These are phyloP conservation scores for Phytopythium mirpurense DNA, from an alignment of 352 stramenopile species.

Conservation along the genomic window DNA sequence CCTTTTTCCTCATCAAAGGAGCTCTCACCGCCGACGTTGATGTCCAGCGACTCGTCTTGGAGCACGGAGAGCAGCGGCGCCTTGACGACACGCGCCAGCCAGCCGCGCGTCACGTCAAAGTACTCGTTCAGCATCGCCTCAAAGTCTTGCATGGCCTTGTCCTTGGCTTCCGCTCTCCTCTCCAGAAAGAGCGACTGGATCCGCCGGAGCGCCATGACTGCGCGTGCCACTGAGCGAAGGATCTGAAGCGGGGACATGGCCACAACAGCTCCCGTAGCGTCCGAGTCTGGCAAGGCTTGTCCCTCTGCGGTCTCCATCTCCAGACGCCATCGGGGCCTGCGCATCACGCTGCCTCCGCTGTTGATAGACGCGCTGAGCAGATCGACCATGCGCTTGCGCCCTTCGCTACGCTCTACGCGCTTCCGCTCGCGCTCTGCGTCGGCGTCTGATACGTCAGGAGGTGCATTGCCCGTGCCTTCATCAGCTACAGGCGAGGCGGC, in stretches of 20 bases:
- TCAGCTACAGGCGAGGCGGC: not conserved
- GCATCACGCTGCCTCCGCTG: conserved; percentile 13
- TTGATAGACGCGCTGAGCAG: conserved; percentile 31
- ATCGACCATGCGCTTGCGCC: conserved; percentile 30
- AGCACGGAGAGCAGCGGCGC: conserved; percentile 42
- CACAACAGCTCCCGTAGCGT: too few species aligned
- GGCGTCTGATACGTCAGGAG: conserved; percentile 5
- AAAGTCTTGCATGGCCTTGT: conserved; percentile 43
- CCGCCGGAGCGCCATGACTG: conserved; percentile 21
- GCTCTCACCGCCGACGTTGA: conserved; percentile 28
- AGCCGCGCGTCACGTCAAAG: conserved; percentile 58
- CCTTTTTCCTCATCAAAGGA: not conserved
- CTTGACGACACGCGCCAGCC: conserved; percentile 48
- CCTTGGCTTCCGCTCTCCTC: conserved; percentile 35
- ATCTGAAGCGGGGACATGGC: conserved; percentile 31
- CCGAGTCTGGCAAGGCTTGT: too few species aligned
- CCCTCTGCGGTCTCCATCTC: conserved; percentile 26
- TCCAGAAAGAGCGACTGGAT: conserved; percentile 25
- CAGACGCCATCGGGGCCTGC: conserved; percentile 48
- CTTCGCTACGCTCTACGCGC: conserved; percentile 30
- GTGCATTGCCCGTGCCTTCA: conserved; percentile 1
- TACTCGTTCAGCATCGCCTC: conserved; percentile 59
- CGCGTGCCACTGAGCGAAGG: conserved; percentile 29
- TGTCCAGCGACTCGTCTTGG: conserved; percentile 40
- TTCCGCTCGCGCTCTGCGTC: conserved; percentile 14